Percentiles rank a stretch among this genome's conserved stretches.
These are phyloP conservation scores for Gastrolobium villosum DNA, from an alignment of 306 rosid genomes.

Conservation along the genomic window DNA sequence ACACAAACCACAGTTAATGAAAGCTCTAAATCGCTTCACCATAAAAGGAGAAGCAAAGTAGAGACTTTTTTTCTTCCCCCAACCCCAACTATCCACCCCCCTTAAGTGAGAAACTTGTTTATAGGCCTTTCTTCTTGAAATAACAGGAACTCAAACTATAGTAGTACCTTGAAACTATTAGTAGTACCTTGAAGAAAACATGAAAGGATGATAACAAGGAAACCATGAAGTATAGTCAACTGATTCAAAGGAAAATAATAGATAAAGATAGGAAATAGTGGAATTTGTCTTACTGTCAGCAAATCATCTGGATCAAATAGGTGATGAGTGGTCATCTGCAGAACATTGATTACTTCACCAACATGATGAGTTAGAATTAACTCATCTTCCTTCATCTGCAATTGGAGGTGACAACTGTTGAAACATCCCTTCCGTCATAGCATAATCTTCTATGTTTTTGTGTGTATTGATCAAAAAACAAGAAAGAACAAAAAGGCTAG, in stretches of 20 bases:
- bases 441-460: constrained; percentile 8
- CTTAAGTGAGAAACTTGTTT: background rate
- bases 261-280: background rate
- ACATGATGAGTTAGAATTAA: constrained; percentile 83
- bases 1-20: background rate
- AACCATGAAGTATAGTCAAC: background rate
- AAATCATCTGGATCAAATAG: constrained; percentile 97
- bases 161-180: background rate
- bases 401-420: constrained; percentile 44
- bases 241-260: background rate
- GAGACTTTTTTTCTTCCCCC: background rate
- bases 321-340: constrained; percentile 89
- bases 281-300: constrained; percentile 66
- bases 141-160: background rate
- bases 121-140: background rate
- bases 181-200: constrained; percentile 1
- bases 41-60: background rate
- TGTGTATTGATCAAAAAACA: background rate
- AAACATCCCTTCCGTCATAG: constrained; percentile 37
- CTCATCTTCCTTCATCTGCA: constrained; percentile 97
- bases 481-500: constrained; percentile 20
- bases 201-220: background rate
- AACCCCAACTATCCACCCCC: constrained; percentile 18
- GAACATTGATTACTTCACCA: constrained; percentile 86
- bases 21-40: background rate